Percentiles rank a stretch among this genome's conserved stretches.
These are phyloP conservation scores for Sarocladiaceae sp. DNA, from an alignment of 2,329 filamentous ascomycete species.

Conservation along the genomic window DNA sequence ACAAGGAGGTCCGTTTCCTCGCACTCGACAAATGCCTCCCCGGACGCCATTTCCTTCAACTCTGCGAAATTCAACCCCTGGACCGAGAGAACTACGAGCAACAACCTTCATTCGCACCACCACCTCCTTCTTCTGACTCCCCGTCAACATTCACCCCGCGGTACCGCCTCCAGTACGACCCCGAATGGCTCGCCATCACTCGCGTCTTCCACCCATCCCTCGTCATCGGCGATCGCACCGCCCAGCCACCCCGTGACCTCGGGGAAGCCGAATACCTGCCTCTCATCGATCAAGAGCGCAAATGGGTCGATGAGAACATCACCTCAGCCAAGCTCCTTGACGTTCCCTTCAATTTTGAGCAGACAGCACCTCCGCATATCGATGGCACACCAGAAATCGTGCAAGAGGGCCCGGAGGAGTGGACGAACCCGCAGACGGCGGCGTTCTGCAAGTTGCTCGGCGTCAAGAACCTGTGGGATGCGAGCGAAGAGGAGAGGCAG, in stretches of 20 bases:
- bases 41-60: conserved; percentile 72
- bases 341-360: conserved; percentile 71
- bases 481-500: conserved; percentile 63
- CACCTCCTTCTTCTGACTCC: not conserved
- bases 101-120: not conserved
- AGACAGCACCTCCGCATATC: conserved; percentile 68
- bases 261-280: conserved; percentile 63
- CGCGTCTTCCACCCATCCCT: conserved; percentile 68
- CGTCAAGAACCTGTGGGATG: conserved; percentile 69
- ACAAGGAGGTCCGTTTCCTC: conserved; percentile 75
- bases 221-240: conserved; percentile 52
- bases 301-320: conserved; percentile 78
- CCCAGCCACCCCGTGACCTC: conserved; percentile 49
- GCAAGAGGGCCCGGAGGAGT: conserved; percentile 64
- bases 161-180: conserved; percentile 70
- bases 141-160: conserved; percentile 28
- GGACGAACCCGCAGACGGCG: conserved; percentile 81
- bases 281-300: conserved; percentile 61
- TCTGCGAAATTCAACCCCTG: conserved; percentile 56
- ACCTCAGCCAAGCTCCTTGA: conserved; percentile 53
- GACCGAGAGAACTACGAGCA: conserved; percentile 18
- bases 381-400: conserved; percentile 49
- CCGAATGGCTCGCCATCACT: conserved; percentile 92
- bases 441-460: conserved; percentile 72
- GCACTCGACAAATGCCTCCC: conserved; percentile 88